Evolutionary conservation across 2,329 filamentous ascomycete species (phyloP).

Genomic region (Talaromyces albobiverticillius): DNA sequence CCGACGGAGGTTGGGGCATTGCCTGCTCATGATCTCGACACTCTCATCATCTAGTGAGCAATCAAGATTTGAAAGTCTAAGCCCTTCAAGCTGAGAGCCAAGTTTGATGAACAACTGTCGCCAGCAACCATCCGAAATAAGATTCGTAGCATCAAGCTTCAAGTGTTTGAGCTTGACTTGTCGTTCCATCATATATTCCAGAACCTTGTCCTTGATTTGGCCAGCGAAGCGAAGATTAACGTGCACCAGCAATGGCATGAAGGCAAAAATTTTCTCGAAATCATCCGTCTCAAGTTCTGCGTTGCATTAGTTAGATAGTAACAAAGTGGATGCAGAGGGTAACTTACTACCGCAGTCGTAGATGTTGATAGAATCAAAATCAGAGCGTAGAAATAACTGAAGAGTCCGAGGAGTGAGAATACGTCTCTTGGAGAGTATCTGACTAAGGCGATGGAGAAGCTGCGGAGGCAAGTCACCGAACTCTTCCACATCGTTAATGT

Average conservation of each 20-base stretch:
- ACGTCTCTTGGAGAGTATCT: conserved; percentile 63
- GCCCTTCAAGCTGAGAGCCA: conserved; percentile 61
- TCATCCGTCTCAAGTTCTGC: conserved; percentile 69
- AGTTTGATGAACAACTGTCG: conserved; percentile 63
- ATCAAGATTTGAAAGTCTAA: conserved; percentile 83
- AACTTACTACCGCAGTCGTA: conserved; percentile 59
- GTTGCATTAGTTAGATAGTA: conserved; percentile 21
- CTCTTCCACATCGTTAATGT: conserved; percentile 63
- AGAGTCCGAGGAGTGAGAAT: conserved; percentile 51
- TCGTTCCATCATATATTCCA: conserved; percentile 76
- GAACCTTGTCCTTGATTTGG: conserved; percentile 81
- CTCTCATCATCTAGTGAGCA: conserved; percentile 73
- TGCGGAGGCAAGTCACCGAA: conserved; percentile 60
- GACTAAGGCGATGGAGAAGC: conserved; percentile 57
- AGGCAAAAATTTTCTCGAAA: conserved; percentile 75
- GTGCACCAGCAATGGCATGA: conserved; percentile 64
- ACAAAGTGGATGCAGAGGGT: neutral
- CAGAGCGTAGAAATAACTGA: conserved; percentile 49
- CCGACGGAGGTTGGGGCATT: conserved; percentile 67
- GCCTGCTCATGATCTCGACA: conserved; percentile 58
- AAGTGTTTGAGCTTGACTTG: conserved; percentile 67
- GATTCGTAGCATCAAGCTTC: conserved; percentile 79
- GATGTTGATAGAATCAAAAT: conserved; percentile 56
- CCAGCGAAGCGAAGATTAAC: conserved; percentile 81
- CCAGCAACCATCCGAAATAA: conserved; percentile 77